Percentiles rank a stretch among this genome's conserved stretches.
Conservation (phyloP, 306 rosid genomes). For the Quercus parvula region DNA sequence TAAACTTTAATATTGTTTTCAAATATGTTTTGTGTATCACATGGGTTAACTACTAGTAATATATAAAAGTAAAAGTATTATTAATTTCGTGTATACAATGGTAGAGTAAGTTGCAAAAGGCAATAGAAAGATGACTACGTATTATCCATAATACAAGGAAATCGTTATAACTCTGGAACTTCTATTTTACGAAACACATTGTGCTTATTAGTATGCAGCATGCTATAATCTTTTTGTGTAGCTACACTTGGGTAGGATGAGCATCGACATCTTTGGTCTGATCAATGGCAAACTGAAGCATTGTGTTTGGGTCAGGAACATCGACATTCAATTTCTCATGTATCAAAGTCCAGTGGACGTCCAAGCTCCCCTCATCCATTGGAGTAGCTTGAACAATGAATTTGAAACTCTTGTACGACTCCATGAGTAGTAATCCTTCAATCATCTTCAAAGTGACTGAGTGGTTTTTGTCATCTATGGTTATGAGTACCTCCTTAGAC, state of each 20-base stretch:
- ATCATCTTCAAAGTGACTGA: constrained; percentile 22
- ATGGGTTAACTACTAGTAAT: too few relatives aligned
- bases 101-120: too few relatives aligned
- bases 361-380: constrained; percentile 19
- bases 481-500: constrained; percentile 25
- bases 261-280: constrained; percentile 21
- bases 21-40: too few relatives aligned
- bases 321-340: constrained; percentile 29
- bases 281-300: not conserved
- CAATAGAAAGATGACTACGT: too few relatives aligned
- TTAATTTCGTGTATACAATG: too few relatives aligned
- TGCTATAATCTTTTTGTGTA: not conserved
- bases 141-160: too few relatives aligned
- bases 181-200: too few relatives aligned
- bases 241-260: not conserved
- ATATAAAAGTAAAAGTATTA: too few relatives aligned
- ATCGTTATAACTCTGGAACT: too few relatives aligned
- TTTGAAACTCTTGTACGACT: constrained; percentile 16
- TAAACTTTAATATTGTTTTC: too few relatives aligned
- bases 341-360: constrained; percentile 21
- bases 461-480: constrained; percentile 29
- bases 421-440: constrained; percentile 25
- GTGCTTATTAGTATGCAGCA: too few relatives aligned
- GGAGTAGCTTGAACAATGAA: not conserved
- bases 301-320: constrained; percentile 18